These are phyloP conservation scores for Colletotrichum sp. DNA, from an alignment of 2,329 filamentous ascomycete species.

Conservation along the genomic window DNA sequence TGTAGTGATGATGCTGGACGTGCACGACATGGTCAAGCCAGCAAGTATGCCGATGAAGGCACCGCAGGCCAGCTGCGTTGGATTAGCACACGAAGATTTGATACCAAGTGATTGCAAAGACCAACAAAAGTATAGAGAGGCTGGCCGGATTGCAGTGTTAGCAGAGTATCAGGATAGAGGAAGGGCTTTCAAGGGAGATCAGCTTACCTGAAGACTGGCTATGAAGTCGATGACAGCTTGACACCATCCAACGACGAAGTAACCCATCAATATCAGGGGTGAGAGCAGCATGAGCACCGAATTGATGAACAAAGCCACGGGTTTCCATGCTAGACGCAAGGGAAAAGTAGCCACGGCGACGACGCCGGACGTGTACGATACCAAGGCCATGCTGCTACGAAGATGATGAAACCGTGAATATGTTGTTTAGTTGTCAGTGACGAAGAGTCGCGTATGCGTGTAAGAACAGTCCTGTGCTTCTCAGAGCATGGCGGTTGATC, in stretches of 20 bases:
- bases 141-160: conserved; percentile 28
- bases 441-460: background rate
- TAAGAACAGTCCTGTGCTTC: background rate
- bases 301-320: conserved; percentile 25
- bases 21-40: conserved; percentile 64
- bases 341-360: conserved; percentile 31
- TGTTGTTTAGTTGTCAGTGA: background rate
- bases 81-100: conserved; percentile 29
- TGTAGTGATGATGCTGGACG: conserved; percentile 59
- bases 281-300: conserved; percentile 37
- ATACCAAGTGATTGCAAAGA: background rate
- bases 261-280: conserved; percentile 39
- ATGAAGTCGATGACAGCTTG: conserved; percentile 31
- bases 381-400: conserved; percentile 1
- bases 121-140: conserved; percentile 50
- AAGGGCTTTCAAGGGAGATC: conserved; percentile 2
- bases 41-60: conserved; percentile 69
- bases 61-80: conserved; percentile 63
- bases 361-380: conserved; percentile 7
- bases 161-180: background rate
- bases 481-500: background rate
- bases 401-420: background rate
- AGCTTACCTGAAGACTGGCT: conserved; percentile 39
- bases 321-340: conserved; percentile 33
- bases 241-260: conserved; percentile 28